These are phyloP conservation scores for Phyllosticta citriasiana DNA, from an alignment of 2,329 filamentous ascomycete genomes.

Conservation along the genomic window DNA sequence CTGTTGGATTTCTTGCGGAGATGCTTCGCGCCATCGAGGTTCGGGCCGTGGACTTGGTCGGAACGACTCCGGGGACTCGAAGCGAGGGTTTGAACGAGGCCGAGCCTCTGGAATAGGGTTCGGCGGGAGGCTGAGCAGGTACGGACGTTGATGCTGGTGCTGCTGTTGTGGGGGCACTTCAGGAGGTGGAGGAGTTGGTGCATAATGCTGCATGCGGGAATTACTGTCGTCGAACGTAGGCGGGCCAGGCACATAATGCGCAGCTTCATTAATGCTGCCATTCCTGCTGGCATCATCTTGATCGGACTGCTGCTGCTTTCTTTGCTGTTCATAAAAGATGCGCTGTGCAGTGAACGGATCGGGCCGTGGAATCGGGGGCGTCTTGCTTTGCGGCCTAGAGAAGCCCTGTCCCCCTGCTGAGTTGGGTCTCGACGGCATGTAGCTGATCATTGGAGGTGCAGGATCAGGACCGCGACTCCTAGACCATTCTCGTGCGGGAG, in stretches of 20 bases:
- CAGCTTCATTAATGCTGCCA: slow-evolving; percentile 24
- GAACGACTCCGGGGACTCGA: neutral
- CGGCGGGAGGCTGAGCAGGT: slow-evolving; percentile 1
- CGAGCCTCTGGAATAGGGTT: slow-evolving; percentile 4
- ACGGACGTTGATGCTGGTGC: slow-evolving; percentile 4
- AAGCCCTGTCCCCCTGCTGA: neutral
- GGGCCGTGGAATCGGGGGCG: neutral
- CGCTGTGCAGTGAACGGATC: slow-evolving; percentile 14
- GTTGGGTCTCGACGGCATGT: neutral
- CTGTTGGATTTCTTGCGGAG: neutral
- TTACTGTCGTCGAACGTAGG: neutral
- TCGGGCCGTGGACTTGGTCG: neutral
- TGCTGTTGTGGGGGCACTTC: neutral
- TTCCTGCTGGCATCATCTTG: slow-evolving; percentile 17
- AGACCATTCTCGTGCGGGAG: neutral
- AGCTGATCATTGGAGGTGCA: neutral
- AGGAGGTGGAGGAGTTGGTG: neutral
- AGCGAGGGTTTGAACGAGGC: neutral
- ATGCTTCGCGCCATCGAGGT: neutral
- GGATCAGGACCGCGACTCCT: neutral
- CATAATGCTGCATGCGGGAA: neutral
- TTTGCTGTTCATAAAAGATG: slow-evolving; percentile 12
- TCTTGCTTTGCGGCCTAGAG: slow-evolving; percentile 8
- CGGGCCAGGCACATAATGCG: neutral
- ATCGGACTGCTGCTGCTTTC: slow-evolving; percentile 2